Base-by-base conservation (phyloP, 202 grass and related monocot genomes). In the Bolboschoenoplectus hybrid region DNA sequence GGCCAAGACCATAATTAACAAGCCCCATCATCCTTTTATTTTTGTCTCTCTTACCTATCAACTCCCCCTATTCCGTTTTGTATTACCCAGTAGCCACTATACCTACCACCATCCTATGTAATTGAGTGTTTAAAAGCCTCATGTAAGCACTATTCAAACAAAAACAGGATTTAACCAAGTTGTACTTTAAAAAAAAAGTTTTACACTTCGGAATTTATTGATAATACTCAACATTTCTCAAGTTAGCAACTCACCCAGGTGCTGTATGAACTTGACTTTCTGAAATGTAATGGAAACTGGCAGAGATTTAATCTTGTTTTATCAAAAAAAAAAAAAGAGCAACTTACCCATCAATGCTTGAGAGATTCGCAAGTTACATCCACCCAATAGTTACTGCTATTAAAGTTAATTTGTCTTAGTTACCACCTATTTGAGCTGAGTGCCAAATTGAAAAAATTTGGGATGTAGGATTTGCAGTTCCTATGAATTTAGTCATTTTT, bases 201-300 rank as follows among this genome's bases (percentile, higher is more conserved):
- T 41, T 41, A 41, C 13, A 70, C 10, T 35, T 74, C 11, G 3
- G 0, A 51, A 34, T 47, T 51, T 74, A 38, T 55, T 35, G 1
- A 73, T 32, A 13, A 74, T 6, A 51, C 9, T 9, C 74, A 78
- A 78, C 6, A 57, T 39, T 40, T 78, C 34, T 78, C 32, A 78
- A 78, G n/a, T 78, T 78, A 38, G 73, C 50, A 55, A 55, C 20
- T 75, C 14, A 4, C 3, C 35, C 39, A 70, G 26, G 26, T 26
- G 26, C 26, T 26, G 26, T 26, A 26, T 26, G 26, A 26, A 26
- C 26, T 26, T 26, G 26, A 26, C 26, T 26, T 26, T 26, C 26
- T 26, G 26, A 26, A 26, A 26, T 26, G 26, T 26, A 26, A 26
- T 26, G 26, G 26, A 26, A 26, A 26, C 26, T 26, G 26, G 26